phyloP scores from a whole-genome alignment of 495 filamentous ascomycete species.

The Daldinia vernicosa region DNA sequence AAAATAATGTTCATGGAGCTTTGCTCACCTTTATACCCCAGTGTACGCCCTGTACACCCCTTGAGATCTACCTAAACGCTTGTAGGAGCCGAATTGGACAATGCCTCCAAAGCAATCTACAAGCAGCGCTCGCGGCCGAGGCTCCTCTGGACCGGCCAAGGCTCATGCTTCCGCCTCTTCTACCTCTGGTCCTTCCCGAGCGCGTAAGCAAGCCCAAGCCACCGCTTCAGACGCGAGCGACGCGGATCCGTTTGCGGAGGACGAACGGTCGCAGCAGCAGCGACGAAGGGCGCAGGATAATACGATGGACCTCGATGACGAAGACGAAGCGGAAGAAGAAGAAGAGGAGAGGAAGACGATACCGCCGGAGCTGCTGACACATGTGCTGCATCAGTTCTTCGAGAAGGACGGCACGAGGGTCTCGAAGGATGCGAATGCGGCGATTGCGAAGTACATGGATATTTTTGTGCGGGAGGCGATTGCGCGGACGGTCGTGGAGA shows the following conservation, averaged over 20 bases:
- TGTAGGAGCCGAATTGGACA: not conserved
- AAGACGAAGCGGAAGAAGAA: slow-evolving; percentile 45
- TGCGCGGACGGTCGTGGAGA: slow-evolving; percentile 78
- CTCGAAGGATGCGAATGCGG: slow-evolving; percentile 77
- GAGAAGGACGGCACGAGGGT: slow-evolving; percentile 75
- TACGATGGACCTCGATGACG: slow-evolving; percentile 43
- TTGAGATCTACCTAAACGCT: not conserved
- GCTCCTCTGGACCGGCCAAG: slow-evolving; percentile 8
- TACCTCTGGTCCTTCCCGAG: slow-evolving; percentile 11
- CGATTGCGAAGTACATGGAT: slow-evolving; percentile 88
- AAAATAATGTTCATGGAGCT: not conserved
- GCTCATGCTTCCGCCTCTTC: slow-evolving; percentile 11
- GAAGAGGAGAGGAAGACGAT: slow-evolving; percentile 60
- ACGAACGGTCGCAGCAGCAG: slow-evolving; percentile 13
- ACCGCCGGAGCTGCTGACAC: slow-evolving; percentile 76
- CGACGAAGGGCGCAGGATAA: slow-evolving; percentile 2
- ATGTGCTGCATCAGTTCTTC: slow-evolving; percentile 82
- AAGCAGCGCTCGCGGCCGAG: slow-evolving; percentile 23
- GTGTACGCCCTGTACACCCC: too few relatives aligned
- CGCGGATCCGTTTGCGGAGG: slow-evolving; percentile 39
- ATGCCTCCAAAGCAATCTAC: slow-evolving; percentile 34
- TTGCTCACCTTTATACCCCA: slow-evolving; percentile 1
- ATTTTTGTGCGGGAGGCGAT: slow-evolving; percentile 93
- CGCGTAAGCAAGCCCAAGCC: slow-evolving; percentile 15
- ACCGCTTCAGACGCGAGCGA: slow-evolving; percentile 27